Base-by-base conservation (phyloP, 768 basidiomycete genomes). In the Leccinum disarticulatum region DNA sequence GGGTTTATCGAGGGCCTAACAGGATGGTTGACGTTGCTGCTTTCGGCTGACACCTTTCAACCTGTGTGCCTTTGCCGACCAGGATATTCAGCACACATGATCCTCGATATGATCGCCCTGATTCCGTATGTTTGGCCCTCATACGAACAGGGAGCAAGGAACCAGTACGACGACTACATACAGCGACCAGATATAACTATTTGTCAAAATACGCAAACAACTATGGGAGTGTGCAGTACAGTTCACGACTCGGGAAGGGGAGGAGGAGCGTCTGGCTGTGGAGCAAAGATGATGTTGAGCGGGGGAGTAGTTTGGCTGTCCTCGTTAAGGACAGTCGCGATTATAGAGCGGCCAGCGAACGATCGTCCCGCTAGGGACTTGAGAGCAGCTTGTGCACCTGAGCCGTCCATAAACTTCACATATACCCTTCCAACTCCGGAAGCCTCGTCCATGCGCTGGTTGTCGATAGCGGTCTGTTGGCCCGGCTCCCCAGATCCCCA, bases 371-470 rank as follows among this genome's bases (percentile, higher is more conserved):
- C 97, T 60, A 99, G 81, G 43, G 87, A 84, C 72, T 90, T 90
- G 72, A 98, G 81, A 25, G 91, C 97, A 59, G 73, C 77, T 35
- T 80, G 79, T 17, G 93, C 92, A 49, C 83, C 79, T 14, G 79
- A 78, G 27, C 87, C 72, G 22, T 87, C 79, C 50, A 66, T 68
- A 70, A 90, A 99, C 77, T 93, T 90, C 62, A 99, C 95, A 72
- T 96, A 98, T 14, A 99, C 97, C 53, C 95, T 83, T 47, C 97
- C 96, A 22, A 99, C 93, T 55, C 96, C 97, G 2, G 90, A 82
- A 31, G 90, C 91, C 72, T 97, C 95, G 72, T 96, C 95, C 47
- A 81, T 80, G 36, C 87, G 84, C 60, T 82, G 81, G 31, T 86
- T 87, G 66, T 91, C 88, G 54, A 84, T 78, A 14, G 85, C 80